phyloP scores from a whole-genome alignment of 495 filamentous ascomycete species.

The Penicillium herquei region DNA sequence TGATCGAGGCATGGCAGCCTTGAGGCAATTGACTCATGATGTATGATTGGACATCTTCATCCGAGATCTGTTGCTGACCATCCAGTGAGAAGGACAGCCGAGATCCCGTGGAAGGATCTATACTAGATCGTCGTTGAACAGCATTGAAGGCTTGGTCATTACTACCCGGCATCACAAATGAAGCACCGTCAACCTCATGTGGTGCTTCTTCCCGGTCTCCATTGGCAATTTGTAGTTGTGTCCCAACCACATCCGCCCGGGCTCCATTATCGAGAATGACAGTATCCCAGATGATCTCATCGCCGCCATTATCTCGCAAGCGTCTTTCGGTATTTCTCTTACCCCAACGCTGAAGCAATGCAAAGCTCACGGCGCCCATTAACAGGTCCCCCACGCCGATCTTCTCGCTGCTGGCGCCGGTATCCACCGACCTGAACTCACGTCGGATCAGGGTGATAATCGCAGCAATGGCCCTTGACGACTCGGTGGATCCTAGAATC shows the following conservation, averaged over 20 bases:
- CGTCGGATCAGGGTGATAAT: slow-evolving; percentile 71
- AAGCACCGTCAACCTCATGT: slow-evolving; percentile 26
- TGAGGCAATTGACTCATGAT: slow-evolving; percentile 47
- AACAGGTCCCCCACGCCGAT: slow-evolving; percentile 66
- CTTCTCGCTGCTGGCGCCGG: slow-evolving; percentile 55
- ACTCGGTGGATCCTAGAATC: slow-evolving; percentile 75
- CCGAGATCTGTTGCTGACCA: slow-evolving; percentile 36
- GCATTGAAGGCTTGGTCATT: slow-evolving; percentile 46
- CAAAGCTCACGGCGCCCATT: slow-evolving; percentile 66
- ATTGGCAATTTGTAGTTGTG: slow-evolving; percentile 26
- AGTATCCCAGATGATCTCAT: slow-evolving; percentile 78
- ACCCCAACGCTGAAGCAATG: slow-evolving; percentile 68
- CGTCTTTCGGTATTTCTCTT: slow-evolving; percentile 58
- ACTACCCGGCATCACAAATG: slow-evolving; percentile 38
- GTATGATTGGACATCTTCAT: slow-evolving; percentile 45
- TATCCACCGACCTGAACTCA: slow-evolving; percentile 66
- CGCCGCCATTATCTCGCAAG: slow-evolving; percentile 46
- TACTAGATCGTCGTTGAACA: slow-evolving; percentile 41
- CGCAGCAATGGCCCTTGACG: slow-evolving; percentile 74
- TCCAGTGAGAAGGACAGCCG: slow-evolving; percentile 31
- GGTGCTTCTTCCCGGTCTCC: slow-evolving; percentile 13
- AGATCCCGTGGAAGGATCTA: slow-evolving; percentile 18
- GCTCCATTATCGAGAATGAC: slow-evolving; percentile 65
- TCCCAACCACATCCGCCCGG: slow-evolving; percentile 57
- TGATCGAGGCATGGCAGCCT: slow-evolving; percentile 58